phyloP scores from a whole-genome alignment of 139 green algal genomes.

The Picocystis salinarum region DNA sequence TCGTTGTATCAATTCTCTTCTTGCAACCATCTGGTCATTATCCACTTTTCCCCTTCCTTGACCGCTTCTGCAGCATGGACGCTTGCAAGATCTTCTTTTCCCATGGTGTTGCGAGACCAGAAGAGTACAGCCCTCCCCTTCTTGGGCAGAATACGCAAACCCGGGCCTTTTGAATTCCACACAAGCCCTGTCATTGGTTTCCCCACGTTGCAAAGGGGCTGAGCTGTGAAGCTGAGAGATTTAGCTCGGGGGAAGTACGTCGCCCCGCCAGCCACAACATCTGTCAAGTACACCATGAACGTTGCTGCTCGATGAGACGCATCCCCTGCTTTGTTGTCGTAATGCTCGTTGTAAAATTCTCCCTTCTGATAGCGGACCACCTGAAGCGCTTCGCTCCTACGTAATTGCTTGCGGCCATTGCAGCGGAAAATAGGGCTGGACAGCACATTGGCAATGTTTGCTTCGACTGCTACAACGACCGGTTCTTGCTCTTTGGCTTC shows the following conservation, averaged over 20 bases:
- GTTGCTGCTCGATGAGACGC: slow-evolving; percentile 28
- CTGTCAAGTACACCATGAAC: slow-evolving; percentile 40
- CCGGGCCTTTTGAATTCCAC: slow-evolving; percentile 2
- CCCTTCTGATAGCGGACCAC: slow-evolving; percentile 15
- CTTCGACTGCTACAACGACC: slow-evolving; percentile 20
- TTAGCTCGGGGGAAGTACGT: slow-evolving; percentile 18
- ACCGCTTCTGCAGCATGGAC: slow-evolving; percentile 36
- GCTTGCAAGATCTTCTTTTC: slow-evolving; percentile 27
- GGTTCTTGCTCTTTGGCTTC: slow-evolving; percentile 10
- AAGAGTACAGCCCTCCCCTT: slow-evolving; percentile 34
- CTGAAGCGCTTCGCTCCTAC: slow-evolving; percentile 16
- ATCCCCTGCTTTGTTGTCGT: slow-evolving; percentile 41
- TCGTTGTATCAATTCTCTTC: slow-evolving; percentile 45
- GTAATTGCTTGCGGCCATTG: slow-evolving; percentile 3
- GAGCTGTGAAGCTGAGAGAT: too few species aligned
- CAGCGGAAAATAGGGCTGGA: slow-evolving; percentile 11
- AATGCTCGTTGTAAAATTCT: slow-evolving; percentile 35
- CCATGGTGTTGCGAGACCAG: slow-evolving; percentile 31
- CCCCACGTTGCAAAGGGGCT: too few species aligned
- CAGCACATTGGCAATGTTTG: slow-evolving; percentile 19
- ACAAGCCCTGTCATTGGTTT: too few species aligned
- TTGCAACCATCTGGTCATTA: slow-evolving; percentile 32
- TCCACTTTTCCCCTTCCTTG: slow-evolving; percentile 41
- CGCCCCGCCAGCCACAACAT: slow-evolving; percentile 11
- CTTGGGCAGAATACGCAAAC: slow-evolving; percentile 20